These are phyloP conservation scores for Ceratobasidium sp. DNA, from an alignment of 1,284 basidiomycete species.

Conservation along the genomic window DNA sequence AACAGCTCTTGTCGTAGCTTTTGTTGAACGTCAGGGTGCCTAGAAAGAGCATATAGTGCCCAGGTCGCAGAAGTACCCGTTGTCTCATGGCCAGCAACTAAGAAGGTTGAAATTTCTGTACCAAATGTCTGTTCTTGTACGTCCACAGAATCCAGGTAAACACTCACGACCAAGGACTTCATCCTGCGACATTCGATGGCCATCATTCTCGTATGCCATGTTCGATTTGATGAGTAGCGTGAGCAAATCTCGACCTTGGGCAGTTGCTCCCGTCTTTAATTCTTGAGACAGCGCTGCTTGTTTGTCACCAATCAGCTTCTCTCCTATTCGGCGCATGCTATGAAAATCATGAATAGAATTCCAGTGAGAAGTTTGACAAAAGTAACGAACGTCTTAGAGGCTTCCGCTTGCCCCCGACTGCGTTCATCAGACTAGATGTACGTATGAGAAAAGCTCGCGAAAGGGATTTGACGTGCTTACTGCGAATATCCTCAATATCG, in stretches of 20 bases:
- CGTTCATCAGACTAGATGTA: background rate
- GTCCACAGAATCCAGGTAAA: background rate
- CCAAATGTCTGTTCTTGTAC: background rate
- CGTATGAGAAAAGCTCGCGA: background rate
- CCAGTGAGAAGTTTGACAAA: constrained; percentile 36
- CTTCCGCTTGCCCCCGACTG: background rate
- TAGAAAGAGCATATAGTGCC: constrained; percentile 69
- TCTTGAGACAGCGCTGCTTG: constrained; percentile 46
- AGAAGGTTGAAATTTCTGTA: constrained; percentile 43
- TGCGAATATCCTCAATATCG: background rate
- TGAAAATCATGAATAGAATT: background rate
- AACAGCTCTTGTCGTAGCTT: constrained; percentile 73
- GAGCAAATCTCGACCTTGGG: constrained; percentile 45
- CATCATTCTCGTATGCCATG: constrained; percentile 49
- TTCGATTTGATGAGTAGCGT: constrained; percentile 50
- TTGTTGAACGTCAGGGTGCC: constrained; percentile 62
- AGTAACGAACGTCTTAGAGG: constrained; percentile 37
- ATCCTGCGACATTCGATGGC: constrained; percentile 69
- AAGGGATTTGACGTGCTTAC: too few relatives aligned
- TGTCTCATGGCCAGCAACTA: constrained; percentile 72
- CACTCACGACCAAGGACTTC: constrained; percentile 76
- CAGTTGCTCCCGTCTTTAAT: constrained; percentile 19
- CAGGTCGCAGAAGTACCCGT: constrained; percentile 61
- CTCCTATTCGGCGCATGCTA: constrained; percentile 39
- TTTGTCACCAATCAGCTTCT: constrained; percentile 48